phyloP scores from a whole-genome alignment of 208 protist genomes.

The Trypanosoma theileri region DNA sequence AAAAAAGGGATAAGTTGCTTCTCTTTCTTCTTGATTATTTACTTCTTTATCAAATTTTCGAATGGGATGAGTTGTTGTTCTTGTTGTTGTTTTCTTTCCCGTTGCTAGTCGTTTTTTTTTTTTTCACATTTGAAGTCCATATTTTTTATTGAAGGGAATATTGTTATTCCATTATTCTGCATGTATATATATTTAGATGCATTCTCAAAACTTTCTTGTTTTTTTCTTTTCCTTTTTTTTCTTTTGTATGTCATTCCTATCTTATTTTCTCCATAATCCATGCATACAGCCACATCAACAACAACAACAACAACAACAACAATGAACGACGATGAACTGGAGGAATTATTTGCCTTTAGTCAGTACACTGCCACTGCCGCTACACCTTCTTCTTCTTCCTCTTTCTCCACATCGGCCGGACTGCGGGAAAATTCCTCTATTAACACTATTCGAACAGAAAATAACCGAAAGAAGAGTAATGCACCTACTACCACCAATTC shows the following conservation, averaged over 20 bases:
- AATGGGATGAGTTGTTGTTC: conserved; percentile 1
- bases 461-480: background rate
- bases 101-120: background rate
- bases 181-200: background rate
- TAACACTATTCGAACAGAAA: conserved; percentile 9
- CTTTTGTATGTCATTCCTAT: too few relatives aligned
- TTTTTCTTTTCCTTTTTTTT: too few relatives aligned
- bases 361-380: conserved; percentile 12
- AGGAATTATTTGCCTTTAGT: conserved; percentile 70
- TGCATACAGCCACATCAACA: too few relatives aligned
- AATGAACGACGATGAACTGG: conserved; percentile 53
- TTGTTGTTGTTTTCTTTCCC: conserved; percentile 2
- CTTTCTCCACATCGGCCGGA: background rate
- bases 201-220: too few relatives aligned
- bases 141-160: background rate
- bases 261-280: too few relatives aligned
- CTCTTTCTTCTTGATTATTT: background rate
- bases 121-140: background rate
- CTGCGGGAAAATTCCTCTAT: conserved; percentile 18
- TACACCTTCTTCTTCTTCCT: background rate
- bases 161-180: too few relatives aligned
- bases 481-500: background rate
- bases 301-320: background rate
- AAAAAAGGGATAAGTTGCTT: background rate
- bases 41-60: background rate